Evolutionary conservation across 2,329 filamentous ascomycete genomes (phyloP), one percentile per base, ranked within the genome.

Genomic region (Raffaelea ambrosiae): DNA sequence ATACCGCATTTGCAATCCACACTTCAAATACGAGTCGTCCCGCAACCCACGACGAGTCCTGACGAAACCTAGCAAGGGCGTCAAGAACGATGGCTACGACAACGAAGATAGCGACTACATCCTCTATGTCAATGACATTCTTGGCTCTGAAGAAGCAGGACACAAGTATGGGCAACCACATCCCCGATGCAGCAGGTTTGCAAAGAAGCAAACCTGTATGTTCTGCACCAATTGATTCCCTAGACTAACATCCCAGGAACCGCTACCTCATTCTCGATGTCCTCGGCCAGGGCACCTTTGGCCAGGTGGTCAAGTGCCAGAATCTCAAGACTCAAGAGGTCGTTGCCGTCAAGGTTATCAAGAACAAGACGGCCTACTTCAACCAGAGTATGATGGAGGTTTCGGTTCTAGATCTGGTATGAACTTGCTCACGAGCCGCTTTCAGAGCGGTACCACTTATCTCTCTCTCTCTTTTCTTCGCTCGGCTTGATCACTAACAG

Each of bases 351-450:
- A 98, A 98, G 69, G 93, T 98, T 47, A 93, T 98, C 70, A 98
- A 98, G 71, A 98, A 98, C 67, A 84, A 91, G 59, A 98, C 93
- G 2, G 93, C 93, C 35, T 98, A 98, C 66, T 98, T 98, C 72
- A 98, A 98, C 63, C 93, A 98, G 67, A 97, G 93, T 66, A 98
- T 98, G 93, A 98, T 98, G 93, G 93, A 98, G 64, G 93, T 98
- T 29, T 98, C 93, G 2, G 93, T 98, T 21, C 74, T 98, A 49
- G 93, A 98, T 66, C 64, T 98, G 74, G 88, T 94, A 74, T 49
- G 79, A 57, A 46, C 14, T 41, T 21, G 38, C 26, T 46, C 11
- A 10, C 10, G 35, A 18, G 9, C 16, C 16, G 35, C n/a, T n/a
- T n/a, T 38, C 35, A 22, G 3, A n/a, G n/a, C n/a, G n/a, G n/a